These are phyloP conservation scores for Mikania micrantha DNA, from an alignment of 129 eudicot species.

Conservation along the genomic window DNA sequence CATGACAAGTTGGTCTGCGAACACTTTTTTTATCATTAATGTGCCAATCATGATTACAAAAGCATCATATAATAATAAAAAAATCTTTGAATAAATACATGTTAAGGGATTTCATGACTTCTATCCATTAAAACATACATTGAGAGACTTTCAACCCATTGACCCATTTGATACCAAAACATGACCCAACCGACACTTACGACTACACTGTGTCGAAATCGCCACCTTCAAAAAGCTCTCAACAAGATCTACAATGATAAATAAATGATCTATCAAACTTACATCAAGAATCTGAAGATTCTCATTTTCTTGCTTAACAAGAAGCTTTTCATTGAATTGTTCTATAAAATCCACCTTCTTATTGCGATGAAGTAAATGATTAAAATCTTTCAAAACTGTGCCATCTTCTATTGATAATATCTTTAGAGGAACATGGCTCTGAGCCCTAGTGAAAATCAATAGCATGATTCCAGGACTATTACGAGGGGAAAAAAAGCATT, in stretches of 20 bases:
- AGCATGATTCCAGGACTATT: conserved; percentile 44
- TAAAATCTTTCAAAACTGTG: conserved; percentile 39
- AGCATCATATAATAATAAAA: not conserved
- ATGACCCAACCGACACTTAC: not conserved
- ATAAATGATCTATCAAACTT: conserved; percentile 5
- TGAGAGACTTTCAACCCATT: not conserved
- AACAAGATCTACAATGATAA: not conserved
- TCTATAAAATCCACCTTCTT: conserved; percentile 52
- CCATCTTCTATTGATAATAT: conserved; percentile 42
- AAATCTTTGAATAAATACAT: not conserved
- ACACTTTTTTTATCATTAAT: not conserved
- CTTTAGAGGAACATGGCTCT: conserved; percentile 38
- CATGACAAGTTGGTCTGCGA: not conserved
- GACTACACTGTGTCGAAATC: not conserved
- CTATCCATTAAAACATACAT: not conserved
- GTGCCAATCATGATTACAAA: not conserved
- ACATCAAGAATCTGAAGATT: conserved; percentile 56
- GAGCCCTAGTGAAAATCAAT: conserved; percentile 29
- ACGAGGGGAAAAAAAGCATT: not conserved
- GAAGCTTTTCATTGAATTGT: conserved; percentile 56
- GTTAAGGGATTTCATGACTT: not conserved
- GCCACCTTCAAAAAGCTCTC: not conserved
- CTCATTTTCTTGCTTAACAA: conserved; percentile 54
- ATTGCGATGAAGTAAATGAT: conserved; percentile 46
- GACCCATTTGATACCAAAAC: not conserved